phyloP scores from a whole-genome alignment of 73 alveolate species.

The Symbiodinium natans region DNA sequence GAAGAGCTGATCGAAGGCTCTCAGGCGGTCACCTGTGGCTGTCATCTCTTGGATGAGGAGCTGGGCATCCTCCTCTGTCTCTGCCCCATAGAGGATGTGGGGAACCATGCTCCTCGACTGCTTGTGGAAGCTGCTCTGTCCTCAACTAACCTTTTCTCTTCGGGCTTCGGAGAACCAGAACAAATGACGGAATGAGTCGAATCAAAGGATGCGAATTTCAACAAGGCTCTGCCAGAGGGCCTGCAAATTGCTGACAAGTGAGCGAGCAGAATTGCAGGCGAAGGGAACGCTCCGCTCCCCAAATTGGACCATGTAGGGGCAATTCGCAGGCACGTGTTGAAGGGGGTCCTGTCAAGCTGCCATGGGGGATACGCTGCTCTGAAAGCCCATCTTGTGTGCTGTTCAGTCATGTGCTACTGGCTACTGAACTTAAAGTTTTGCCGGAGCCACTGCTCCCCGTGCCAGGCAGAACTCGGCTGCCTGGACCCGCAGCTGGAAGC shows the following conservation, averaged over 20 bases:
- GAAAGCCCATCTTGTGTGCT: too few relatives aligned
- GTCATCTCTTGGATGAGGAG: neutral
- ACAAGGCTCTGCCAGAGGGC: neutral
- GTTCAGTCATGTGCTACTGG: too few relatives aligned
- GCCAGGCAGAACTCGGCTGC: neutral
- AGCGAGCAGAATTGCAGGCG: conserved; percentile 1
- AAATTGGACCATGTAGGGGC: neutral
- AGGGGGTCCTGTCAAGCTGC: neutral
- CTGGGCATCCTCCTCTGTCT: conserved; percentile 2
- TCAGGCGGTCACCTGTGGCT: neutral
- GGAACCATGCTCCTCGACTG: neutral
- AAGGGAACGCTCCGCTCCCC: neutral
- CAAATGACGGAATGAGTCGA: too few relatives aligned
- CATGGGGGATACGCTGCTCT: too few relatives aligned
- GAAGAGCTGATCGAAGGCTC: conserved; percentile 12
- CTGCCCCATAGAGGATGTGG: neutral
- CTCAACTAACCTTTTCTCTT: too few relatives aligned
- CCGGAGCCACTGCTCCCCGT: neutral
- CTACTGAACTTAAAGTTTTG: too few relatives aligned
- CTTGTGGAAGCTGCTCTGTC: too few relatives aligned
- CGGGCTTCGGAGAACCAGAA: too few relatives aligned
- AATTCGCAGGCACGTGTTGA: neutral
- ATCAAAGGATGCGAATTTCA: too few relatives aligned
- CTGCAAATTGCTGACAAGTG: neutral
- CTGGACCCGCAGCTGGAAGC: neutral